Evolutionary conservation across 2,329 filamentous ascomycete genomes (phyloP).

Genomic region (Apiospora phragmitis): DNA sequence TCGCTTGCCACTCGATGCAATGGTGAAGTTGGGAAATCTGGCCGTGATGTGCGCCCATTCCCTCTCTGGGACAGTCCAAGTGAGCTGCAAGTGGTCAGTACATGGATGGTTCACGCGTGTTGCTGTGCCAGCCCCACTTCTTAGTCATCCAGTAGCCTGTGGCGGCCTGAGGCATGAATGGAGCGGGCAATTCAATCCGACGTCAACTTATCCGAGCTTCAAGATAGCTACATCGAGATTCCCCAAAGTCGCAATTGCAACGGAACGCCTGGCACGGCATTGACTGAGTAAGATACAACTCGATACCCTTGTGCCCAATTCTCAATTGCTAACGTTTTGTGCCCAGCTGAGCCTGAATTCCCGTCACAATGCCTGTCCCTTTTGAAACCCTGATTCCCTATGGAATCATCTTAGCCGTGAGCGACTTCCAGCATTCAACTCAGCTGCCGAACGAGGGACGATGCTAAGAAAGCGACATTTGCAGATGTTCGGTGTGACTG

Average conservation of each 20-base stretch:
- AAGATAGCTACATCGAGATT: neutral
- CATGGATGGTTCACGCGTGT: constrained; percentile 1
- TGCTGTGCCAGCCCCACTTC: neutral
- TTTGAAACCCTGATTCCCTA: constrained; percentile 67
- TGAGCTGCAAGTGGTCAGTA: neutral
- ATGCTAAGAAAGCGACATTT: constrained; percentile 22
- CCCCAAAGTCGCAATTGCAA: constrained; percentile 4
- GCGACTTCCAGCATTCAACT: constrained; percentile 22
- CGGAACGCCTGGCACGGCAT: constrained; percentile 14
- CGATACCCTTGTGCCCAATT: too few relatives aligned
- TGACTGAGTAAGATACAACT: constrained; percentile 10
- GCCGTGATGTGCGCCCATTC: neutral
- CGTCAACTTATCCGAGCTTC: constrained; percentile 11
- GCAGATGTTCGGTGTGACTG: constrained; percentile 65
- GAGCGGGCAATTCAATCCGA: neutral
- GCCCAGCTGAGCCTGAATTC: constrained; percentile 17
- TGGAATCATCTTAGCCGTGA: constrained; percentile 63
- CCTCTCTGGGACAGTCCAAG: neutral
- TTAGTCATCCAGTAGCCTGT: neutral
- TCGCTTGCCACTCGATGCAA: neutral
- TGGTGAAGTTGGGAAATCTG: neutral
- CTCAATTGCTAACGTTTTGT: constrained; percentile 21
- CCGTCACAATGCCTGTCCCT: constrained; percentile 57
- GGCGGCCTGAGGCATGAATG: neutral
- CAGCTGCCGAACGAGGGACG: neutral